Percentiles rank a stretch among this genome's conserved stretches.
Evolutionary conservation across 805 yeast species (phyloP).

Genomic region (Wickerhamiella azyma): DNA sequence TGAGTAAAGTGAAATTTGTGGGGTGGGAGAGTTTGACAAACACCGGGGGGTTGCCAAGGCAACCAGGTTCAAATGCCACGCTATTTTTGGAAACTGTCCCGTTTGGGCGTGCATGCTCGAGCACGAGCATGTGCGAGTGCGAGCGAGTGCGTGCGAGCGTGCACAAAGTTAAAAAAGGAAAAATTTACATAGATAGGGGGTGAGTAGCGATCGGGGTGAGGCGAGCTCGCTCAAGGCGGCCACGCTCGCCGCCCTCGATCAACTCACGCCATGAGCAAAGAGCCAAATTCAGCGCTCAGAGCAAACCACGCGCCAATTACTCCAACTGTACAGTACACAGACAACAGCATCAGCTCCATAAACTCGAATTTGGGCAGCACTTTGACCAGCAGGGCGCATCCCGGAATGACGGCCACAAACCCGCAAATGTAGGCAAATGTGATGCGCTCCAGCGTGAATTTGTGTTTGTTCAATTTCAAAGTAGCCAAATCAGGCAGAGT

Average conservation of each 20-base stretch:
- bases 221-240: too few species aligned
- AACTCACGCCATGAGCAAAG: neutral
- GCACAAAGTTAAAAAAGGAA: too few species aligned
- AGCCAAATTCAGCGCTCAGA: conserved; percentile 10
- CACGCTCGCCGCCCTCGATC: too few species aligned
- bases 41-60: neutral
- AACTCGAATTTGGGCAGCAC: conserved; percentile 51
- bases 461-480: conserved; percentile 17
- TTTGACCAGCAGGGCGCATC: conserved; percentile 41
- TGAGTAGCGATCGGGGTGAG: too few species aligned
- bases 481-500: conserved; percentile 42
- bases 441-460: conserved; percentile 57
- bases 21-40: too few species aligned
- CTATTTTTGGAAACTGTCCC: too few species aligned
- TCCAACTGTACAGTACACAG: conserved; percentile 80
- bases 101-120: too few species aligned
- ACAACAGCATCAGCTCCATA: conserved; percentile 62
- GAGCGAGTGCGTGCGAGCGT: too few species aligned
- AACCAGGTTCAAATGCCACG: too few species aligned
- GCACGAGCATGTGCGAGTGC: too few species aligned
- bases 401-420: conserved; percentile 47
- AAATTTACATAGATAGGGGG: too few species aligned
- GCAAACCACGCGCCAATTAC: conserved; percentile 73
- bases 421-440: conserved; percentile 54
- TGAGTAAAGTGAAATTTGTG: too few species aligned